Conservation (phyloP, 2,329 filamentous ascomycete genomes). For the Ceratocystiopsis minuta region DNA sequence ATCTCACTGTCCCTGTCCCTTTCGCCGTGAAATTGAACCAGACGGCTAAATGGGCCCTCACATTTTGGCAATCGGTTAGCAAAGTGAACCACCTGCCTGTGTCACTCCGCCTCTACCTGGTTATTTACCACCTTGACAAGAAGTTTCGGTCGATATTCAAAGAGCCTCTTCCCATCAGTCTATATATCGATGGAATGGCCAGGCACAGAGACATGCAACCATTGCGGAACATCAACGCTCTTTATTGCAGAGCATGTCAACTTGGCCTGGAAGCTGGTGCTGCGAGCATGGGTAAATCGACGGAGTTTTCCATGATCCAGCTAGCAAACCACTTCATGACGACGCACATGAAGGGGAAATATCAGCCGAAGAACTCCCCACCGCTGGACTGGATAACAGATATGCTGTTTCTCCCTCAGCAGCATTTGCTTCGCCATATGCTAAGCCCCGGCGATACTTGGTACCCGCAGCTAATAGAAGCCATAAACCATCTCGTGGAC, state of each 20-base stretch:
- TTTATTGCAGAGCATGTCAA: slow-evolving; percentile 37
- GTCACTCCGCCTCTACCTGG: slow-evolving; percentile 41
- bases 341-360: no score
- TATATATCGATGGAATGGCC: slow-evolving; percentile 42
- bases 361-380: not conserved
- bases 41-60: slow-evolving; percentile 35
- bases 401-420: slow-evolving; percentile 26
- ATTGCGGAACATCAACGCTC: slow-evolving; percentile 32
- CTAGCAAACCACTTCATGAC: slow-evolving; percentile 40
- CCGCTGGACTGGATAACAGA: slow-evolving; percentile 25
- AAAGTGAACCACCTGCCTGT: slow-evolving; percentile 42
- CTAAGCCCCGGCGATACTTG: slow-evolving; percentile 17
- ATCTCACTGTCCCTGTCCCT: no score
- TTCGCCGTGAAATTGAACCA: slow-evolving; percentile 25
- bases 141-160: slow-evolving; percentile 39
- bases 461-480: slow-evolving; percentile 19
- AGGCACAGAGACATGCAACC: slow-evolving; percentile 38
- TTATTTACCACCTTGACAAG: slow-evolving; percentile 44
- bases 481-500: slow-evolving; percentile 19
- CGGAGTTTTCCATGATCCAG: slow-evolving; percentile 33
- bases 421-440: slow-evolving; percentile 13
- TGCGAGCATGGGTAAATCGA: no score
- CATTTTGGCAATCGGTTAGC: slow-evolving; percentile 44
- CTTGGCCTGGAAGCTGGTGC: slow-evolving; percentile 13
- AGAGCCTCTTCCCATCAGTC: slow-evolving; percentile 34